These are phyloP conservation scores for Podila epicladia DNA, from an alignment of 192 early-diverging fungal species.

Conservation along the genomic window DNA sequence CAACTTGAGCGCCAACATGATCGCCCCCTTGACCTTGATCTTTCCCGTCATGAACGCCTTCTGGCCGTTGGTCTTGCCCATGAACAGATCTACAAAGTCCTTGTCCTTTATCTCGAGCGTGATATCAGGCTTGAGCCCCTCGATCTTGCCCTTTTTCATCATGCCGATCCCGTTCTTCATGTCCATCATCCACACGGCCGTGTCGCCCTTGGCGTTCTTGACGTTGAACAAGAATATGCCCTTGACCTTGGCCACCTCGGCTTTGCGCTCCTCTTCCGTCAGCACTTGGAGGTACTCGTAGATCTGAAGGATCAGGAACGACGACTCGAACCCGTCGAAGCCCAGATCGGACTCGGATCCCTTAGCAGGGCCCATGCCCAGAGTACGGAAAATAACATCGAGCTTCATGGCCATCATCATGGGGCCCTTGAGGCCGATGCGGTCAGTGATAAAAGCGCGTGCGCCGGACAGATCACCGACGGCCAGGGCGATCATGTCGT, in stretches of 20 bases:
- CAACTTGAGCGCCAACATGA: conserved; percentile 80
- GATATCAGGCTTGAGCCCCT: conserved; percentile 76
- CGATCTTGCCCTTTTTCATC: conserved; percentile 72
- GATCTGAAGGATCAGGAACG: conserved; percentile 46
- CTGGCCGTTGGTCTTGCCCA: conserved; percentile 89
- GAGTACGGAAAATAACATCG: conserved; percentile 65
- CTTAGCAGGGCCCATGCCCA: conserved; percentile 45
- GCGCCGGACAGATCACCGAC: conserved; percentile 83
- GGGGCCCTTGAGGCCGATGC: conserved; percentile 85
- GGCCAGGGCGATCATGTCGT: conserved; percentile 86
- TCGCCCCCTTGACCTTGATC: conserved; percentile 85
- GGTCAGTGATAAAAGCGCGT: conserved; percentile 91
- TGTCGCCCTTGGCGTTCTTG: conserved; percentile 74
- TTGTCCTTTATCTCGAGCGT: conserved; percentile 78
- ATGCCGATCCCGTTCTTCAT: conserved; percentile 79
- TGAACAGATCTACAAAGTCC: conserved; percentile 87
- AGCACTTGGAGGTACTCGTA: conserved; percentile 37
- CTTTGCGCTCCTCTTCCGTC: conserved; percentile 43
- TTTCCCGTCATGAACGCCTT: conserved; percentile 94
- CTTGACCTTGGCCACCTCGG: conserved; percentile 64
- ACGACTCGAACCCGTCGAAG: conserved; percentile 46
- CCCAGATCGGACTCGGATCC: conserved; percentile 38
- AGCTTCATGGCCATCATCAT: conserved; percentile 81
- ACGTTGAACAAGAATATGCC: conserved; percentile 91
- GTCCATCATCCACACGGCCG: conserved; percentile 86